Evolutionary conservation across 1,284 basidiomycete genomes (phyloP).

Genomic region (Sanghuangporus weigelae): DNA sequence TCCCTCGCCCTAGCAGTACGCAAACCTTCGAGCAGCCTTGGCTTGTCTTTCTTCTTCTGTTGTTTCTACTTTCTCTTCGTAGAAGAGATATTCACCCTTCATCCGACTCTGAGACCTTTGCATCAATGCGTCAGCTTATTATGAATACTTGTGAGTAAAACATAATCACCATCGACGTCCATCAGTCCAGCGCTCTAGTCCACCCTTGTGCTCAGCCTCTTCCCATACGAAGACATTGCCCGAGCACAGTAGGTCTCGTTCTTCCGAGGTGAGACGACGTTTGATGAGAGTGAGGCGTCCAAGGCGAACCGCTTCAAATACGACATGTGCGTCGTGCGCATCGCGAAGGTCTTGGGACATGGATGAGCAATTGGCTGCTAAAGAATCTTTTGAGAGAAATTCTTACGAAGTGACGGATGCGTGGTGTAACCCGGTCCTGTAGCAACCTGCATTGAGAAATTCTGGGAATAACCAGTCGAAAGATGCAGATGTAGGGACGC

Average conservation of each 20-base stretch:
- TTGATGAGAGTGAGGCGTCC: constrained; percentile 65
- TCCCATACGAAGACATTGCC: constrained; percentile 82
- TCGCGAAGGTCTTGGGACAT: constrained; percentile 53
- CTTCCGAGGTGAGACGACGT: constrained; percentile 57
- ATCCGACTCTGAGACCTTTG: constrained; percentile 75
- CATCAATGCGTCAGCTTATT: constrained; percentile 3
- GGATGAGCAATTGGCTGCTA: constrained; percentile 17
- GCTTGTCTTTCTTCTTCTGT: constrained; percentile 70
- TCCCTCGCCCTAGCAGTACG: constrained; percentile 13
- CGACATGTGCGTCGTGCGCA: constrained; percentile 52
- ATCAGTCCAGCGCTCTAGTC: constrained; percentile 72
- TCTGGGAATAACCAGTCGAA: neutral
- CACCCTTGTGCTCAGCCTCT: constrained; percentile 73
- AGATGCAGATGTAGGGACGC: neutral
- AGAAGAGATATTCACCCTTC: constrained; percentile 75
- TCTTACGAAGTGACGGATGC: constrained; percentile 54
- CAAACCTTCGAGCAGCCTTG: constrained; percentile 63
- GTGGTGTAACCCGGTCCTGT: constrained; percentile 27
- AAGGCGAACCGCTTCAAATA: constrained; percentile 70
- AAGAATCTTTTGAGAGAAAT: constrained; percentile 13
- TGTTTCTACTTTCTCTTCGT: constrained; percentile 73
- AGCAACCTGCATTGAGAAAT: constrained; percentile 3
- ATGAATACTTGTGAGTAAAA: neutral
- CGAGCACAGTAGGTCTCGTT: constrained; percentile 60
- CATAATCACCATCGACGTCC: constrained; percentile 59